Percentiles rank a stretch among this genome's conserved stretches.
phyloP scores from a whole-genome alignment of 108 stramenopile genomes.

The Bacterosira constricta region DNA sequence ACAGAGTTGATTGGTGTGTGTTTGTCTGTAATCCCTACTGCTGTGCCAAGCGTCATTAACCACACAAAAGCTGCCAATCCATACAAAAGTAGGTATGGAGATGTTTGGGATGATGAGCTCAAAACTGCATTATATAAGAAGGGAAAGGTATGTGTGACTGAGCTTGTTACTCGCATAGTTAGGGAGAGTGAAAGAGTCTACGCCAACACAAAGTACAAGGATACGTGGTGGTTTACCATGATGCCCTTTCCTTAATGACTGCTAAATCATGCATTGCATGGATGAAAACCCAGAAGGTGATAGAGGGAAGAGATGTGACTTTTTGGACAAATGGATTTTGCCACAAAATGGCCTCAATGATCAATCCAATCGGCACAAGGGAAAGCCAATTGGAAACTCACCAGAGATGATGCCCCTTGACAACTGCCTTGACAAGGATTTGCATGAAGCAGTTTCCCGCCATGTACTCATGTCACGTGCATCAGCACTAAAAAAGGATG shows the following conservation, averaged over 20 bases:
- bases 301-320: neutral
- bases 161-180: conserved; percentile 9
- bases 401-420: conserved; percentile 25
- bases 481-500: neutral
- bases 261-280: neutral
- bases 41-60: neutral
- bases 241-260: conserved; percentile 20
- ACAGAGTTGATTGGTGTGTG: too few relatives aligned
- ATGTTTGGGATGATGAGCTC: neutral
- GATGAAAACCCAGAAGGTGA: conserved; percentile 5
- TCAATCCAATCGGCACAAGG: neutral
- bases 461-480: neutral
- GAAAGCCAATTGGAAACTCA: conserved; percentile 4
- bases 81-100: neutral
- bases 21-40: too few relatives aligned
- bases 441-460: neutral
- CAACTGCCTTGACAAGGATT: conserved; percentile 6
- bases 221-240: conserved; percentile 17
- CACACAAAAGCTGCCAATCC: neutral
- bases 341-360: conserved; percentile 8
- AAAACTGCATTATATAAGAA: neutral
- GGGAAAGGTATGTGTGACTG: conserved; percentile 13
- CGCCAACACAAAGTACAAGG: neutral
- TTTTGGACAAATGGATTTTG: conserved; percentile 9
- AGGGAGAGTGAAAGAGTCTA: neutral